phyloP scores from a whole-genome alignment of 257 asterid genomes.

The Nicotiana otophora region DNA sequence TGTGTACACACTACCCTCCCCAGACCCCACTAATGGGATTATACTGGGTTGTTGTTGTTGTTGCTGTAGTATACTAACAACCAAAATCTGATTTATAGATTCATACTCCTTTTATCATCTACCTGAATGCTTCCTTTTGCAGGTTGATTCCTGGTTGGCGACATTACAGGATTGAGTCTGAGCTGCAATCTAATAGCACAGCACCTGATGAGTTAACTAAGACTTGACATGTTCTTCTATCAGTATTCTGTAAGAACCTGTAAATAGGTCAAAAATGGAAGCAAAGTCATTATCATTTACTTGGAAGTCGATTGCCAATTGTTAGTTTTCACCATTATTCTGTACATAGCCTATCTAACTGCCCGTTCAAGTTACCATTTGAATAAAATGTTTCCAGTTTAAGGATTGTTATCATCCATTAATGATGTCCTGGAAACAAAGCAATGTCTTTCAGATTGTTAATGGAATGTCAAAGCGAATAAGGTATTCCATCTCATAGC shows the following conservation, averaged over 20 bases:
- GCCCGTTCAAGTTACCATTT: not conserved
- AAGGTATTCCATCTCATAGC: not conserved
- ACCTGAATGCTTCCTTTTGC: conserved; percentile 3
- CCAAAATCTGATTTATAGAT: not conserved
- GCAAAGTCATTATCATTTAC: not conserved
- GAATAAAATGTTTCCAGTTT: not conserved
- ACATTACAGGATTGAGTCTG: conserved; percentile 44
- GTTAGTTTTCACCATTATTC: not conserved
- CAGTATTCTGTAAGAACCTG: not conserved
- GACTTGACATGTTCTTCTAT: not conserved
- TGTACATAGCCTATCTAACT: not conserved
- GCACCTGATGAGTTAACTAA: conserved; percentile 14
- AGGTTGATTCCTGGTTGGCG: conserved; percentile 81
- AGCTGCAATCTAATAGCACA: conserved; percentile 29
- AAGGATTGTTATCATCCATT: not conserved
- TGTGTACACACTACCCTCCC: too few relatives aligned
- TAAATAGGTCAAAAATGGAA: not conserved
- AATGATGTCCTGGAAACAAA: not conserved
- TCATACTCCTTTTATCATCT: not conserved
- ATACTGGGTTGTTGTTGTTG: too few relatives aligned
- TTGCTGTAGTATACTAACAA: too few relatives aligned
- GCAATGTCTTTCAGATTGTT: not conserved
- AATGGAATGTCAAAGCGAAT: not conserved
- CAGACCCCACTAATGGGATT: too few relatives aligned
- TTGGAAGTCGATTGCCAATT: not conserved